Evolutionary conservation across 805 yeast species (phyloP).

Genomic region (Grigorovia yakushimaensis): DNA sequence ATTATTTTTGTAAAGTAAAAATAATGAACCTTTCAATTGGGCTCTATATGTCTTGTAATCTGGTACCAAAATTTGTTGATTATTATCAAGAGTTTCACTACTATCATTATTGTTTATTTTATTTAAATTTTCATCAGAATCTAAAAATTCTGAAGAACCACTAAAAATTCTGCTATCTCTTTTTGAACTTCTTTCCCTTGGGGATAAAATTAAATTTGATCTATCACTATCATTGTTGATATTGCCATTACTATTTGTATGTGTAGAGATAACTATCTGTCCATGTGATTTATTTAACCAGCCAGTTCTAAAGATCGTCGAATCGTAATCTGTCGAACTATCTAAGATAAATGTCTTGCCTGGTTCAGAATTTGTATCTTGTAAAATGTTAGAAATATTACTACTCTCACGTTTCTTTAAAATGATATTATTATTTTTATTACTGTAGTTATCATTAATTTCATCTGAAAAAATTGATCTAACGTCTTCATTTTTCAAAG

Average conservation of each 20-base stretch:
- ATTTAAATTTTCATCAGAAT: background rate
- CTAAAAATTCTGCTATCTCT: slow-evolving; percentile 22
- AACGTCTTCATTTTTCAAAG: background rate
- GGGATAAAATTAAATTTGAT: background rate
- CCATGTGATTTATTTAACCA: slow-evolving; percentile 49
- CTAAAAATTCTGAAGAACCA: slow-evolving; percentile 5
- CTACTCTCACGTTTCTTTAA: background rate
- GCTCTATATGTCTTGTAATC: slow-evolving; percentile 44
- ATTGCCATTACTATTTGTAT: background rate
- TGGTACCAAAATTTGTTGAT: slow-evolving; percentile 16
- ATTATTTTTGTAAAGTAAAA: slow-evolving; percentile 54
- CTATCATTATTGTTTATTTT: background rate
- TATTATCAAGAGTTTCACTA: background rate
- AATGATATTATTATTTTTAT: no score
- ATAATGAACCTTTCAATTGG: slow-evolving; percentile 57
- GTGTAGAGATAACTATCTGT: slow-evolving; percentile 4
- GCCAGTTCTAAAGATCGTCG: slow-evolving; percentile 38
- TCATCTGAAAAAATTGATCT: slow-evolving; percentile 2
- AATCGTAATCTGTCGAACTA: slow-evolving; percentile 24
- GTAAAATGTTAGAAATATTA: background rate
- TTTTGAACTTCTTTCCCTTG: background rate
- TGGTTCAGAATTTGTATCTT: background rate
- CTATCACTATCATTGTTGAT: background rate
- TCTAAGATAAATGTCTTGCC: background rate
- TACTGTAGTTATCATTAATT: background rate